Evolutionary conservation across 495 filamentous ascomycete species (phyloP), one percentile per base, ranked within the genome.

Genomic region (Daldinia concentrica): DNA sequence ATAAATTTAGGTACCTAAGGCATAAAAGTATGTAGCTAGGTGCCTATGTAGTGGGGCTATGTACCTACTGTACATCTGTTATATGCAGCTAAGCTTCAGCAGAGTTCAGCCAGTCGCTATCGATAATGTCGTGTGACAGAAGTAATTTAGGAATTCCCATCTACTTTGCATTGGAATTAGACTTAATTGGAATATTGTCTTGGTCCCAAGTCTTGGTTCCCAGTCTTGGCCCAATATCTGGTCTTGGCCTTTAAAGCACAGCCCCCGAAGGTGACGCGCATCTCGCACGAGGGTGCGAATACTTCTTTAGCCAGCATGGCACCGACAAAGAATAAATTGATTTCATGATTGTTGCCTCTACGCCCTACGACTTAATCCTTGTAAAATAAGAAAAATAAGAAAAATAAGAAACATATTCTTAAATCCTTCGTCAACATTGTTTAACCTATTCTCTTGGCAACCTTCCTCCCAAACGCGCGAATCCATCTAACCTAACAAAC

Each of bases 261-360:
- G 68, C 68, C 68, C 52, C 68, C 22, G 19, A 66, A 39, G 48
- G 57, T 62, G 68, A 71, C 68, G 62, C 68, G 68, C 62, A 71
- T 56, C 56, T 64, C 60, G 56, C 52, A 64, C 24, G 12, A 45
- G 15, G 15, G 58, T 30, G 22, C 17, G 32, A 58, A 58, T 26
- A 57, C 37, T 39, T 59, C 43, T 64, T 64, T 24, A 55, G 43
- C n/a, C 63, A 32, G 39, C 63, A 68, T 63, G 68, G 54, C 27
- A 57, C 17, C 2, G 50, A 62, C 50, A 60, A 68, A 64, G 27
- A 27, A 57, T 54, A 17, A 36, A 26, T 62, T 19, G 19, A 37
- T 22, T 51, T 58, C 14, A 41, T 37, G 30, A 37, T 7, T 29
- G 37, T 36, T 68, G 24, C n/a, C 24, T 51, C 39, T 1, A 7